A percentile compares a stretch with the other conserved stretches of the same genome.
These are phyloP conservation scores for Erodium maritimum DNA, from an alignment of 345 rosid species.

Conservation along the genomic window DNA sequence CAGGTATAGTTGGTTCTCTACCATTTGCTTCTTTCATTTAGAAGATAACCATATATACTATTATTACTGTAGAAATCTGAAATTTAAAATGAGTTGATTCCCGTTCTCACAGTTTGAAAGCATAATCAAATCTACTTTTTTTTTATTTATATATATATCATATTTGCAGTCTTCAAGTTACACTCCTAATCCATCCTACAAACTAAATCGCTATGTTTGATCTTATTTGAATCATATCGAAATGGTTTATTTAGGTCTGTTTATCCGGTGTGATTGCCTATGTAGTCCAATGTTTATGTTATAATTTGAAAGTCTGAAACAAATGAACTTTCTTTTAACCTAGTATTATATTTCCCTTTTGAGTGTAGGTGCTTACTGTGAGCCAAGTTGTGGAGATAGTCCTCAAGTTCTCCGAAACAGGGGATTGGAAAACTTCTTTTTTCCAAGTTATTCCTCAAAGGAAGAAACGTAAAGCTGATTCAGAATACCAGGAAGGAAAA, in stretches of 20 bases:
- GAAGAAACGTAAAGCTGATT: slow-evolving; percentile 44
- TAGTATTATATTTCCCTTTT: not conserved
- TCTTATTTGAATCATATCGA: too few relatives aligned
- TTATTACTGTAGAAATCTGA: not conserved
- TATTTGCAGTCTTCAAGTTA: too few relatives aligned
- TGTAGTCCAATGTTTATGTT: too few relatives aligned
- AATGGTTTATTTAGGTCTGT: too few relatives aligned
- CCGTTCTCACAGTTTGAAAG: too few relatives aligned
- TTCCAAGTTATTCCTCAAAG: slow-evolving; percentile 86
- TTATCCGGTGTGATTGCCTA: too few relatives aligned
- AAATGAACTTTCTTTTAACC: not conserved
- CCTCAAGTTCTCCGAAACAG: slow-evolving; percentile 66
- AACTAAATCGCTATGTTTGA: too few relatives aligned
- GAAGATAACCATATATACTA: not conserved
- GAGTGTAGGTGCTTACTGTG: slow-evolving; percentile 75
- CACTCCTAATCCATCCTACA: too few relatives aligned
- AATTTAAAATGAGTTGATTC: too few relatives aligned
- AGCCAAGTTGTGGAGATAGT: slow-evolving; percentile 93
- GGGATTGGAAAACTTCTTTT: slow-evolving; percentile 79
- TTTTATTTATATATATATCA: too few relatives aligned
- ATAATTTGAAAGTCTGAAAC: too few relatives aligned
- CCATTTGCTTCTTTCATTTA: not conserved
- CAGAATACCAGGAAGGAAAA: slow-evolving; percentile 15
- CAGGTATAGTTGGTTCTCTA: slow-evolving; percentile 41
- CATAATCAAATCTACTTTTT: too few relatives aligned